Evolutionary conservation across 495 filamentous ascomycete species (phyloP), one percentile per base, ranked within the genome.

Genomic region (Echria macrotheca): DNA sequence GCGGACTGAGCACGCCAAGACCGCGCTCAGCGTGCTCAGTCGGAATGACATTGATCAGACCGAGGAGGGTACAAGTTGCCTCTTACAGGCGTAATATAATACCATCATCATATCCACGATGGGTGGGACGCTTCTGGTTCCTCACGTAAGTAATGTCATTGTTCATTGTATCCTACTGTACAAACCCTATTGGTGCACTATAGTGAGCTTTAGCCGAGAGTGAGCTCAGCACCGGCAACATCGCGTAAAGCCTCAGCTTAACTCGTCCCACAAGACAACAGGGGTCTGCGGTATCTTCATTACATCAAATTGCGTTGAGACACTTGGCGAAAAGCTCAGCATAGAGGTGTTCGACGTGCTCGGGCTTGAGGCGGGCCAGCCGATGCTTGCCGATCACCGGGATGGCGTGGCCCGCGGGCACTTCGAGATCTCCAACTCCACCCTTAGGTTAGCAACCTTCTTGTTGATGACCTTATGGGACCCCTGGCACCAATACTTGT

Each of bases 401-500:
- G n/a, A n/a, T n/a, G n/a, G n/a, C n/a, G n/a, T n/a, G n/a, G n/a
- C n/a, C n/a, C n/a, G n/a, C n/a, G n/a, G n/a, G n/a, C n/a, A n/a
- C n/a, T n/a, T n/a, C n/a, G n/a, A n/a, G n/a, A n/a, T n/a, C n/a
- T n/a, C n/a, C n/a, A n/a, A n/a, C n/a, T n/a, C n/a, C n/a, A n/a
- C n/a, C n/a, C n/a, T n/a, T n/a, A n/a, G 39, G 3, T 42, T 21
- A 23, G 39, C 17, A 23, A 53, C 41, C 44, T 53, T 53, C 19
- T 24, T 44, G 7, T 19, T 11, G 28, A 48, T 29, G 7, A 53
- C 44, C 10, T 28, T 17, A 5, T 14, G 24, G 19, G 50, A 24
- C 5, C 38, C 28, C 38, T 53, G 23, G 25, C 37, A 53, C 50
- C 50, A 53, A 14, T 55, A 61, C 50, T 56, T 19, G 22, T 47